These are phyloP conservation scores for Pugionium cornutum DNA, from an alignment of 345 rosid species.

Conservation along the genomic window DNA sequence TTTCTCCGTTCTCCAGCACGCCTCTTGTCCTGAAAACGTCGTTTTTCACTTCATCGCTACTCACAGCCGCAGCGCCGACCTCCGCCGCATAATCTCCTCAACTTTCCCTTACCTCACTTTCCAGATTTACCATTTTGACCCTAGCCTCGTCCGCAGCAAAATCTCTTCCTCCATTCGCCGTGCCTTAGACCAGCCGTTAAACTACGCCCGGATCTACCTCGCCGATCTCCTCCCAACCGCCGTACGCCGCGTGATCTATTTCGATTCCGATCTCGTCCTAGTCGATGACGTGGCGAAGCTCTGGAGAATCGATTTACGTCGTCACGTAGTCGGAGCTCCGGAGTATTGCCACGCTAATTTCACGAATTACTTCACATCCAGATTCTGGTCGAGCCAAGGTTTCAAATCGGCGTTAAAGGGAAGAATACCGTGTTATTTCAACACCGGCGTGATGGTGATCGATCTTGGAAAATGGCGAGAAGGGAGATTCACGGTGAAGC, in stretches of 20 bases:
- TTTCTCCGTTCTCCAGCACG: slow-evolving; percentile 81
- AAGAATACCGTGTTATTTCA: slow-evolving; percentile 68
- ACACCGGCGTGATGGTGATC: slow-evolving; percentile 42
- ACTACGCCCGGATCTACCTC: slow-evolving; percentile 85
- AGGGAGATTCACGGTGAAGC: slow-evolving; percentile 58
- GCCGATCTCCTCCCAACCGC: slow-evolving; percentile 68
- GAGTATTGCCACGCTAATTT: slow-evolving; percentile 84
- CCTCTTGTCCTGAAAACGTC: slow-evolving; percentile 77
- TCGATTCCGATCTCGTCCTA: slow-evolving; percentile 83
- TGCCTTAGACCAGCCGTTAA: slow-evolving; percentile 83
- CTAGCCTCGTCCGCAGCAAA: slow-evolving; percentile 57
- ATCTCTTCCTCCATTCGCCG: slow-evolving; percentile 75
- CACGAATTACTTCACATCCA: slow-evolving; percentile 63
- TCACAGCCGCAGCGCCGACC: slow-evolving; percentile 50
- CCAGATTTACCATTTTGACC: slow-evolving; percentile 73
- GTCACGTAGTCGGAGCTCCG: slow-evolving; percentile 78
- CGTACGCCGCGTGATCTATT: slow-evolving; percentile 74
- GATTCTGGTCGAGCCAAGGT: slow-evolving; percentile 66
- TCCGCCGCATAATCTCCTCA: slow-evolving; percentile 56
- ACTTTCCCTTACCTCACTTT: slow-evolving; percentile 75
- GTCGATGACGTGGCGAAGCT: slow-evolving; percentile 85
- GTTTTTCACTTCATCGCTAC: slow-evolving; percentile 82
- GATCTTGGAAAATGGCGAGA: slow-evolving; percentile 73
- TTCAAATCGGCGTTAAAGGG: slow-evolving; percentile 52
- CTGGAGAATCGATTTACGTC: slow-evolving; percentile 57